phyloP scores from a whole-genome alignment of 164 flowering plant species.

The Sextonia rubra region DNA sequence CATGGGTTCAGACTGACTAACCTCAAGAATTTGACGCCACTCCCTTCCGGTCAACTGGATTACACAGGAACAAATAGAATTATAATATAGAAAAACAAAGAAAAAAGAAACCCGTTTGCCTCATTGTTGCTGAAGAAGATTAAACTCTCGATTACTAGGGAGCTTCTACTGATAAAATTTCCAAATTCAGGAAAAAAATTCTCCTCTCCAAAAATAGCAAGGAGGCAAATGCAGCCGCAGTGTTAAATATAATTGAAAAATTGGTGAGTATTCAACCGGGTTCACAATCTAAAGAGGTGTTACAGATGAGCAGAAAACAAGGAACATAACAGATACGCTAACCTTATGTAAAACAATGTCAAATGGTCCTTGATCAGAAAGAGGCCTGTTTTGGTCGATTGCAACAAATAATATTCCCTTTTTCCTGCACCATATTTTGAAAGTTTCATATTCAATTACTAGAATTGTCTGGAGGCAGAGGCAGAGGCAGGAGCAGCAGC shows the following conservation, averaged over 20 bases:
- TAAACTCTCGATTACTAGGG: neutral
- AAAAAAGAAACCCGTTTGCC: neutral
- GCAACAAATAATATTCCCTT: constrained; percentile 78
- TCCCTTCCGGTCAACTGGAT: constrained; percentile 51
- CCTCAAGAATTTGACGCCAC: constrained; percentile 88
- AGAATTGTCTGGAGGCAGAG: neutral
- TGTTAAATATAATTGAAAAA: neutral
- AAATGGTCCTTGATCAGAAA: constrained; percentile 92
- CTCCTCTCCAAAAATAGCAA: neutral
- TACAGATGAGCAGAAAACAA: neutral
- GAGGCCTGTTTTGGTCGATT: constrained; percentile 60
- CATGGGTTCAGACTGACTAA: constrained; percentile 29
- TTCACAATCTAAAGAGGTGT: neutral
- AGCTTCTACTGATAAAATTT: neutral
- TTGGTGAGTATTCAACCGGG: neutral
- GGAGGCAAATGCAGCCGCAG: neutral
- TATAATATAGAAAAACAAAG: neutral
- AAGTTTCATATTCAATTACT: neutral
- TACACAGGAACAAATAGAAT: neutral
- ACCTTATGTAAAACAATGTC: constrained; percentile 90
- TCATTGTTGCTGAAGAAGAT: neutral
- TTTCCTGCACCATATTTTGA: constrained; percentile 42
- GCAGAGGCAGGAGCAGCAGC: neutral
- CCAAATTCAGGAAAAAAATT: neutral
- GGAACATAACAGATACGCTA: constrained; percentile 11